phyloP scores from a whole-genome alignment of 352 stramenopile genomes.

The Phytophthora hibernalis region DNA sequence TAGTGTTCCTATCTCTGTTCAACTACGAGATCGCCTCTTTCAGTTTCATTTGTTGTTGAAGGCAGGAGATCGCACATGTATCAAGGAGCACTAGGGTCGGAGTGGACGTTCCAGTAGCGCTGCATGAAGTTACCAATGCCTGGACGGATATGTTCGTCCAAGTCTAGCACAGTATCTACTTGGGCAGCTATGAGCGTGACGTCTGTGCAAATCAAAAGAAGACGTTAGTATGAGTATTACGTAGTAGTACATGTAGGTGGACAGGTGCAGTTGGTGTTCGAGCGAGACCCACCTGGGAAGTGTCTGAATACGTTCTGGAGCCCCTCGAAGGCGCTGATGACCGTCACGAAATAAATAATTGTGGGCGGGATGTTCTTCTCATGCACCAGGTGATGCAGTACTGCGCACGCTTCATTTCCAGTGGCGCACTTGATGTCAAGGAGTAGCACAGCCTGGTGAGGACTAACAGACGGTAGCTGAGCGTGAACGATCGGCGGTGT shows the following conservation, averaged over 20 bases:
- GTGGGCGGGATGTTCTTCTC: conserved; percentile 31
- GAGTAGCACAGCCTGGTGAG: conserved; percentile 44
- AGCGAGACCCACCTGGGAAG: conserved; percentile 48
- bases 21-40: too few species aligned
- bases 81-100: conserved; percentile 1
- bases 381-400: conserved; percentile 49
- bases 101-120: conserved; percentile 46
- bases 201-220: conserved; percentile 25
- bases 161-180: conserved; percentile 57
- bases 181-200: conserved; percentile 55
- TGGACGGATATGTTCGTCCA: conserved; percentile 41
- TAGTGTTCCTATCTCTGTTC: too few species aligned
- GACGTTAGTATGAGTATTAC: conserved; percentile 19
- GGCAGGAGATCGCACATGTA: too few species aligned
- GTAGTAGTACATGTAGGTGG: too few species aligned
- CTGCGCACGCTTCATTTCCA: conserved; percentile 45
- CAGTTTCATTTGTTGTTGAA: too few species aligned
- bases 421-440: conserved; percentile 56
- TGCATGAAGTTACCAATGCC: conserved; percentile 51
- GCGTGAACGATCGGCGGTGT: conserved; percentile 20
- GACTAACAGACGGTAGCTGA: conserved; percentile 38
- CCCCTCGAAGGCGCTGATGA: conserved; percentile 53
- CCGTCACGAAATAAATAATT: conserved; percentile 64
- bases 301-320: conserved; percentile 49
- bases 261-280: neutral